Evolutionary conservation across 169 alveolate species (phyloP), one percentile per base, ranked within the genome.

Genomic region (Plasmodium reichenowi): DNA sequence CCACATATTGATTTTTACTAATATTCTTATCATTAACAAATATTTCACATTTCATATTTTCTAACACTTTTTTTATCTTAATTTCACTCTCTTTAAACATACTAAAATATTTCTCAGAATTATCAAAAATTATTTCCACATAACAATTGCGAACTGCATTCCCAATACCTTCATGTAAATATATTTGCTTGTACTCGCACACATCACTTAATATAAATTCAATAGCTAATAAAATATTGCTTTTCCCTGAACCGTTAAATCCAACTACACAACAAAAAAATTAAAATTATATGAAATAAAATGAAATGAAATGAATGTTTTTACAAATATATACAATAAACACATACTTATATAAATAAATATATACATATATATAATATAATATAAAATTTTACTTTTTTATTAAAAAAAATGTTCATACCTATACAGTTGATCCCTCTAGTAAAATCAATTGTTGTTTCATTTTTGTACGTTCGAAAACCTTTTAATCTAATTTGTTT

Each of bases 401-500:
- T 15, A 56, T 20, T 72, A 71, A 26, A 47, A 47, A 50, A 20
- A 76, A 4, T 32, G 7, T 32, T 32, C 45, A 4, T 80, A 80
- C 90, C 90, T 80, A 96, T 93, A 58, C 96, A 86, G 88, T 96
- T 96, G 43, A 95, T 93, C 52, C 95, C 95, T 63, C 95, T 94
- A 24, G 95, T 91, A 87, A 96, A 93, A 60, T 95, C 78, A 70
- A 92, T 92, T 20, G 88, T 72, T 78, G 93, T 93, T 93, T 94
- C 93, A 88, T 94, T 97, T 73, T 95, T 88, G 88, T 96, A 96
- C 0, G 97, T 93, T 66, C 95, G 95, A 75, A 92, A 96, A 22
- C 97, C 96, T 66, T 94, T 93, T 74, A 96, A 93, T 67, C 88
- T 92, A 54, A 96, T 93, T 76, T 96, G 95, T 72, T 92, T 96